Percentiles rank a stretch among this genome's conserved stretches.
Evolutionary conservation across 352 stramenopile species (phyloP).

Genomic region (Phytopythium vexans): DNA sequence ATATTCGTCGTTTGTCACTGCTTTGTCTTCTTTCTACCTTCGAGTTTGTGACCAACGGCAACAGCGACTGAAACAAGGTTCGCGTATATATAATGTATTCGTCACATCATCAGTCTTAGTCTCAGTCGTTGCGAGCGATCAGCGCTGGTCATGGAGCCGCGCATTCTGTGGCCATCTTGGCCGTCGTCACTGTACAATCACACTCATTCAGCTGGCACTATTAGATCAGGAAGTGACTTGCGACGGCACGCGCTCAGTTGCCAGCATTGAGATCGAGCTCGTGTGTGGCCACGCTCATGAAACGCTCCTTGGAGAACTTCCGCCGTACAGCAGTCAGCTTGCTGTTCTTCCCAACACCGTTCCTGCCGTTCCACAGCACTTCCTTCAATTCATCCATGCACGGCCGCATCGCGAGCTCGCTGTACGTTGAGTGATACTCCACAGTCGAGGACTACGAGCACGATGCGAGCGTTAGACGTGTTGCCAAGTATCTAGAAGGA

Average conservation of each 20-base stretch:
- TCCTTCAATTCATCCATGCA: conserved; percentile 80
- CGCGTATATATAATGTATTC: no score
- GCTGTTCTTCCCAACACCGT: conserved; percentile 63
- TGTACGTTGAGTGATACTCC: conserved; percentile 79
- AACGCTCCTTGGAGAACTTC: conserved; percentile 86
- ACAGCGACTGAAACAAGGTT: no score
- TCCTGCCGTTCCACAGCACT: conserved; percentile 73
- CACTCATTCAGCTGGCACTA: conserved; percentile 13
- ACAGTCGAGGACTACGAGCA: conserved; percentile 49
- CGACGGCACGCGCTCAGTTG: conserved; percentile 11
- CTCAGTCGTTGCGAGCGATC: no score
- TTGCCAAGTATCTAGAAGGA: background rate
- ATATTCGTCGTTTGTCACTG: no score
- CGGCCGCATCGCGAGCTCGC: conserved; percentile 43
- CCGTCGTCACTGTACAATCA: conserved; percentile 21
- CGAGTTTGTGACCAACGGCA: no score
- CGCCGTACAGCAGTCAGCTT: conserved; percentile 79
- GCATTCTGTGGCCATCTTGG: no score
- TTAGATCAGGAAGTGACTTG: conserved; percentile 11
- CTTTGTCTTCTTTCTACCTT: no score
- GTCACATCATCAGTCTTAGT: no score
- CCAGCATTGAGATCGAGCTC: conserved; percentile 48
- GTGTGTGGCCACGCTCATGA: conserved; percentile 67
- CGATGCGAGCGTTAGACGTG: conserved; percentile 6
- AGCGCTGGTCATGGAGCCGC: no score